These are phyloP conservation scores for Irpex sp. DNA, from an alignment of 1,284 basidiomycete genomes.

Conservation along the genomic window DNA sequence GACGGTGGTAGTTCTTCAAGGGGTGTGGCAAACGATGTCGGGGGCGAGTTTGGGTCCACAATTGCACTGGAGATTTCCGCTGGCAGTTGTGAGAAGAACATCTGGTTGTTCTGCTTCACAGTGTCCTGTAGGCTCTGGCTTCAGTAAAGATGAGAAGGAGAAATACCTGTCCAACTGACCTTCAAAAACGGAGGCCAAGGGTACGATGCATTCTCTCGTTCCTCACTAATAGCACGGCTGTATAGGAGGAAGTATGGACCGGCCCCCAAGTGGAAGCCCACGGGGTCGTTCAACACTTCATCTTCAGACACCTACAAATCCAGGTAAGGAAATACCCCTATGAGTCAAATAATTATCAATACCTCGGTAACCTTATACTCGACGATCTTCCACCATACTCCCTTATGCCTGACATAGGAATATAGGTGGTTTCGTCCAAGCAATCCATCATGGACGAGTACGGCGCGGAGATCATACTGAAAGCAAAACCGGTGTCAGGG, in stretches of 20 bases:
- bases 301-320: slow-evolving; percentile 59
- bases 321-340: background rate
- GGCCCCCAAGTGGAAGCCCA: slow-evolving; percentile 66
- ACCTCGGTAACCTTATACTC: slow-evolving; percentile 68
- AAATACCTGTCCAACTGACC: slow-evolving; percentile 20
- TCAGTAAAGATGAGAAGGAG: background rate
- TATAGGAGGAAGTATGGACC: slow-evolving; percentile 75
- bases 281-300: slow-evolving; percentile 58
- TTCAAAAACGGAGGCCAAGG: slow-evolving; percentile 41
- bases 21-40: slow-evolving; percentile 17
- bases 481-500: background rate
- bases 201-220: slow-evolving; percentile 22
- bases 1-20: background rate
- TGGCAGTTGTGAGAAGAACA: slow-evolving; percentile 25
- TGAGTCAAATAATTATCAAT: slow-evolving; percentile 8
- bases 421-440: slow-evolving; percentile 71
- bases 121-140: slow-evolving; percentile 18
- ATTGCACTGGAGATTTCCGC: slow-evolving; percentile 19
- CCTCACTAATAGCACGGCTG: slow-evolving; percentile 46
- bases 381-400: slow-evolving; percentile 76
- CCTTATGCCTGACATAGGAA: slow-evolving; percentile 65
- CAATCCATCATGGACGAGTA: slow-evolving; percentile 71
- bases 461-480: slow-evolving; percentile 74
- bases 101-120: slow-evolving; percentile 30
- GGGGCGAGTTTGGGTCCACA: slow-evolving; percentile 27